Conservation (phyloP, 192 early-diverging fungal genomes). For the Coemansia sp. region DNA sequence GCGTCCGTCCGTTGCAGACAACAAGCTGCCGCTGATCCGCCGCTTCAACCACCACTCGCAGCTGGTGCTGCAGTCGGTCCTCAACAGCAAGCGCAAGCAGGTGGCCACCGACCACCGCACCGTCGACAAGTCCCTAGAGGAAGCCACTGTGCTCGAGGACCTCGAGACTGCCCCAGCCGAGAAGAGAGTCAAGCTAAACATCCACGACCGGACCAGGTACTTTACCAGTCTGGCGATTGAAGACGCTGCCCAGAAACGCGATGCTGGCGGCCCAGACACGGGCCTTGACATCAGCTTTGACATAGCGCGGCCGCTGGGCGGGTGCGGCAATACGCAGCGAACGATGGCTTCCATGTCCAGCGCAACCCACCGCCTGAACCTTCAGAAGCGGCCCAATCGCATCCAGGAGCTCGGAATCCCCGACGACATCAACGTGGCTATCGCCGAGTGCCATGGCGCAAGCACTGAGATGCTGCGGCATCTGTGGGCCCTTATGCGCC, state of each 20-base stretch:
- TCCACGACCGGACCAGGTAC: constrained; percentile 68
- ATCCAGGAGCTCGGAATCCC: constrained; percentile 39
- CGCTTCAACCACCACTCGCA: constrained; percentile 86
- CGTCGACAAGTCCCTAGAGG: constrained; percentile 44
- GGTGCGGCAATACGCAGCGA: constrained; percentile 24
- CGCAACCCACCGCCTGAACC: constrained; percentile 12
- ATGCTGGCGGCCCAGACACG: background rate
- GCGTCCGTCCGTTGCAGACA: constrained; percentile 59
- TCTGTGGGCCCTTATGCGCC: constrained; percentile 36
- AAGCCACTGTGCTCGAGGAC: constrained; percentile 66
- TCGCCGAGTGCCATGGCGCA: constrained; percentile 44
- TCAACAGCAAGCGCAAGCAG: constrained; percentile 24
- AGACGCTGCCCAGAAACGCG: background rate
- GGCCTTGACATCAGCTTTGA: constrained; percentile 24
- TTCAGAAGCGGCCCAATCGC: constrained; percentile 26
- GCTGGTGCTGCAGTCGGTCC: constrained; percentile 58
- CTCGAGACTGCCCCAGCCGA: constrained; percentile 50
- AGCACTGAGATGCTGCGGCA: constrained; percentile 51
- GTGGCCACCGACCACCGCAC: background rate
- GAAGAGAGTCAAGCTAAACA: constrained; percentile 57
- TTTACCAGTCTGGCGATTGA: constrained; percentile 62
- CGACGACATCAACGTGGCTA: constrained; percentile 17
- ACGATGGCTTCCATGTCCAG: constrained; percentile 21
- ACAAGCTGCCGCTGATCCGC: constrained; percentile 69
- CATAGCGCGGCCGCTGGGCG: constrained; percentile 15